These are phyloP conservation scores for Camellia sinensis DNA, from an alignment of 148 eudicot species.

Conservation along the genomic window DNA sequence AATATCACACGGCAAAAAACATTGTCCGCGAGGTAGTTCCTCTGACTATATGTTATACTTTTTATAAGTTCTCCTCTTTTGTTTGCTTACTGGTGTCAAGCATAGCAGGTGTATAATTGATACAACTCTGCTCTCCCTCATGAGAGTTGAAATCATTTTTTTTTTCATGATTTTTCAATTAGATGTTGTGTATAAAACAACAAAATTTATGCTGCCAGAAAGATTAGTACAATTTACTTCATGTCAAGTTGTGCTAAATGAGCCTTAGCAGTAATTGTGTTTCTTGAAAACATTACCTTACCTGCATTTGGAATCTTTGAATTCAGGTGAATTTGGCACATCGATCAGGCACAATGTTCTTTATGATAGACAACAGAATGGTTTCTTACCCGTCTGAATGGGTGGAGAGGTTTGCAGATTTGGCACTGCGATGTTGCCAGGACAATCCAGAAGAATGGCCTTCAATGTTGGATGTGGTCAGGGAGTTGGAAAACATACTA, in stretches of 20 bases:
- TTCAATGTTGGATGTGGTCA: constrained; percentile 70
- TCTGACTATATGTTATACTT: neutral
- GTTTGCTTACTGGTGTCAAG: neutral
- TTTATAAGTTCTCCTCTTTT: constrained; percentile 7
- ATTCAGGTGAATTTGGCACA: constrained; percentile 55
- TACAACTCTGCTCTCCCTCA: neutral
- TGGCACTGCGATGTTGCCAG: constrained; percentile 62
- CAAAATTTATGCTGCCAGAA: neutral
- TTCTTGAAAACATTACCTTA: neutral
- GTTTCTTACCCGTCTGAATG: constrained; percentile 61
- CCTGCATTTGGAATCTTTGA: neutral
- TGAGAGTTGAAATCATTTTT: neutral
- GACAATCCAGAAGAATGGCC: constrained; percentile 64
- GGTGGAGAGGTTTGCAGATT: constrained; percentile 49
- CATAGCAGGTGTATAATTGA: no score
- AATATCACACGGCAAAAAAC: constrained; percentile 70
- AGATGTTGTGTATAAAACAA: neutral
- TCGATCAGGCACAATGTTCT: constrained; percentile 45
- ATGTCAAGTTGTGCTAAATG: neutral
- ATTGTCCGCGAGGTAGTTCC: constrained; percentile 75
- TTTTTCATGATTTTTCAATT: neutral
- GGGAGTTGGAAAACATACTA: constrained; percentile 62
- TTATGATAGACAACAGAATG: constrained; percentile 62
- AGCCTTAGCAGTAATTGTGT: neutral
- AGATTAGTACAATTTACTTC: neutral